Evolutionary conservation across 192 early-diverging fungal genomes (phyloP).

Genomic region (Pecoramyces ruminantium): DNA sequence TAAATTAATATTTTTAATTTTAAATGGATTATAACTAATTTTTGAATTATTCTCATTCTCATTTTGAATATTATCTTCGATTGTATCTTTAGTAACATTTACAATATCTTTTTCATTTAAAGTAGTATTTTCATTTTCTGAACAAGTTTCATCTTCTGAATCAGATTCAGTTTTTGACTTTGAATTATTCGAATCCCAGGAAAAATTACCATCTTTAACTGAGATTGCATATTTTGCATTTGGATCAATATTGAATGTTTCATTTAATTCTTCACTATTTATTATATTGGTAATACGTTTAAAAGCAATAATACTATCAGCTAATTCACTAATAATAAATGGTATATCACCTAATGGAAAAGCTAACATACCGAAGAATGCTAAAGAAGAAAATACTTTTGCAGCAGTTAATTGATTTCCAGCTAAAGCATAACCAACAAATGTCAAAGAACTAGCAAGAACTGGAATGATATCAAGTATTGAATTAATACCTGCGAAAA

Average conservation of each 20-base stretch:
- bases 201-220: conserved; percentile 38
- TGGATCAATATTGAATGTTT: conserved; percentile 14
- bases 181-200: too few relatives aligned
- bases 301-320: conserved; percentile 28
- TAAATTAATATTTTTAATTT: too few relatives aligned
- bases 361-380: conserved; percentile 24
- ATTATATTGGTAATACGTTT: conserved; percentile 27
- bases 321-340: conserved; percentile 9
- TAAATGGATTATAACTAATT: too few relatives aligned
- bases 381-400: conserved; percentile 22
- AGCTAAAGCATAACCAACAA: too few relatives aligned
- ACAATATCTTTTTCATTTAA: neutral
- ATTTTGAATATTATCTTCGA: conserved; percentile 63
- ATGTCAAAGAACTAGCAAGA: too few relatives aligned
- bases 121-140: too few relatives aligned
- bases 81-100: conserved; percentile 9
- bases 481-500: too few relatives aligned
- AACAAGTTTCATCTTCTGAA: neutral
- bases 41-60: conserved; percentile 54
- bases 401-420: too few relatives aligned
- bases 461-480: too few relatives aligned
- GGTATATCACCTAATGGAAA: conserved; percentile 23
- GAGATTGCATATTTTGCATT: conserved; percentile 25
- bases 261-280: conserved; percentile 43
- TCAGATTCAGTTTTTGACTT: conserved; percentile 14